These are phyloP conservation scores for Melampsora americana DNA, from an alignment of 1,284 basidiomycete species.

Conservation along the genomic window DNA sequence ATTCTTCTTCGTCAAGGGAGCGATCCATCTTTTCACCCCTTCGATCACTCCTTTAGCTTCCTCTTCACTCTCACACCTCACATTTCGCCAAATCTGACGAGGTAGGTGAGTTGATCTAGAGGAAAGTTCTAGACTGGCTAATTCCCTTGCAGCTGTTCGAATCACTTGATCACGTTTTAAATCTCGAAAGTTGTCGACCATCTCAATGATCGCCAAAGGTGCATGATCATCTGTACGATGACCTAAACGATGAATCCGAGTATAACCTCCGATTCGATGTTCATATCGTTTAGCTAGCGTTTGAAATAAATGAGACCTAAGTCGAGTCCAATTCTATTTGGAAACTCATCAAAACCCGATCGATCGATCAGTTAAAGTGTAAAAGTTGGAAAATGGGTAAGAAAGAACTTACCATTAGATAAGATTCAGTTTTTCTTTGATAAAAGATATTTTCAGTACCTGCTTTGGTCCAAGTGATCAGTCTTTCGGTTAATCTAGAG, in stretches of 20 bases:
- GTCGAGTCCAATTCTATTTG: slow-evolving; percentile 50
- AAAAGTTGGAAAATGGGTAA: neutral
- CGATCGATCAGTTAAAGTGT: neutral
- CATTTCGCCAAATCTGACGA: slow-evolving; percentile 35
- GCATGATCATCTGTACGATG: slow-evolving; percentile 88
- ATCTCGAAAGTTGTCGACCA: slow-evolving; percentile 91
- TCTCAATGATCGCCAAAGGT: slow-evolving; percentile 81
- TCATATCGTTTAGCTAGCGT: slow-evolving; percentile 78
- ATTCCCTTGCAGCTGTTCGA: slow-evolving; percentile 33
- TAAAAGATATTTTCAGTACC: slow-evolving; percentile 18
- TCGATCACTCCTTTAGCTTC: slow-evolving; percentile 31
- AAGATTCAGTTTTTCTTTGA: slow-evolving; percentile 10
- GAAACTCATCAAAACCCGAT: neutral
- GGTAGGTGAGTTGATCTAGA: slow-evolving; percentile 15
- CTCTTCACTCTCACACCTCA: slow-evolving; percentile 17
- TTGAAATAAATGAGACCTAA: slow-evolving; percentile 74
- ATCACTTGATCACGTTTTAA: slow-evolving; percentile 58
- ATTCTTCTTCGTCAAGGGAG: slow-evolving; percentile 35
- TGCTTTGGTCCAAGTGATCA: slow-evolving; percentile 51
- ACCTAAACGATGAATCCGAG: slow-evolving; percentile 85
- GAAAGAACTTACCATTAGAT: slow-evolving; percentile 21
- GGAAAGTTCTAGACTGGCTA: slow-evolving; percentile 27
- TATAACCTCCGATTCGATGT: slow-evolving; percentile 85
- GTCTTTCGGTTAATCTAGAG: slow-evolving; percentile 88
- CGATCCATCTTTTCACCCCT: slow-evolving; percentile 19